Evolutionary conservation across 345 rosid species (phyloP), one percentile per base, ranked within the genome.

Genomic region (Gossypium turneri): DNA sequence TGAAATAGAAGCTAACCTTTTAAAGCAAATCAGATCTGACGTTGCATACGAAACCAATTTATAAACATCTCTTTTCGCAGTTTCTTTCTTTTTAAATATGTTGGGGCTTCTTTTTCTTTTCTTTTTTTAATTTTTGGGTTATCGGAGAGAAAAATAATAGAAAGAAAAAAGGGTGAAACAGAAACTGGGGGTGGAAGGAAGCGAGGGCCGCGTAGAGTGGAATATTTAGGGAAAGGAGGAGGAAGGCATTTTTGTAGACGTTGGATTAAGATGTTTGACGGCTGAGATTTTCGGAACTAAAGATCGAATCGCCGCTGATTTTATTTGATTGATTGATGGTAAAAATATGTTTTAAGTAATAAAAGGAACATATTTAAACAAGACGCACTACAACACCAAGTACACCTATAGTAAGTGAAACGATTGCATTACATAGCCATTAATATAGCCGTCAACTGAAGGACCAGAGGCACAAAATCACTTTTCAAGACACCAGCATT

Each of bases 1-100:
- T 12, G 71, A 69, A 27, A 69, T 13, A 12, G 27, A 59, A 15
- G 48, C 68, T 27, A 45, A 60, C 47, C 76, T 10, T 73, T 48
- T 10, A 59, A 73, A 59, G 11, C 27, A 9, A 67, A 60, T 58
- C 59, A 48, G 68, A 60, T 73, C 68, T 60, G 41, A 4, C 15
- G 27, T 61, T 45, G 55, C 45, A 45, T 34, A 58, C 9, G 1
- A 22, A 58, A 27, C 13, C 53, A 67, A 45, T 16, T 19, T 44
- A 58, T 45, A 58, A 58, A 7, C 53, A 45, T 34, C 7, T 56
- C 38, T 34, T 57, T 29, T 44, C 11, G 34, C 58, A 27, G 24
- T 69, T 50, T 44, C 43, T 9, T 62, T 16, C 17, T 7, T 9
- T n/a, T 47, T 11, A 12, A 12, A 12, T 47, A 12, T 47, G 3